phyloP scores from a whole-genome alignment of 1,284 basidiomycete genomes.

The Porphyrellus sp. region DNA sequence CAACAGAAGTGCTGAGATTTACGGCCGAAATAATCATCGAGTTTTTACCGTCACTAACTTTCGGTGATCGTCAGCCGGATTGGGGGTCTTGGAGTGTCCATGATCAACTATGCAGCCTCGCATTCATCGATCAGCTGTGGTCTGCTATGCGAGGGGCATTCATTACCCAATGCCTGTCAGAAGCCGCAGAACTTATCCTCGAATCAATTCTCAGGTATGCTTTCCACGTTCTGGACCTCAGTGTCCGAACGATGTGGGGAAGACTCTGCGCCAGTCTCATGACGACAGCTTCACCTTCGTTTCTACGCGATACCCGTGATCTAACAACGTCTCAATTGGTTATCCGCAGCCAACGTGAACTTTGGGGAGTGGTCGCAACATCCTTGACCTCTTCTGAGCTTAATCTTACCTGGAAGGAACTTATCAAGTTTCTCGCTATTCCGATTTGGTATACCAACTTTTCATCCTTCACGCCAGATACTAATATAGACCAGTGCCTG shows the following conservation, averaged over 20 bases:
- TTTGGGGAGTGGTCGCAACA: conserved; percentile 35
- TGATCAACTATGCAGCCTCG: conserved; percentile 39
- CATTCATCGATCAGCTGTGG: conserved; percentile 46
- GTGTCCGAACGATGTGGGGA: conserved; percentile 44
- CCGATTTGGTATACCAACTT: conserved; percentile 42
- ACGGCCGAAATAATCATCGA: conserved; percentile 23
- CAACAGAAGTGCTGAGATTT: conserved; percentile 32
- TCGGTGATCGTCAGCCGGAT: conserved; percentile 8
- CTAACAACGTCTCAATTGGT: conserved; percentile 12
- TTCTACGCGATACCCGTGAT: conserved; percentile 19
- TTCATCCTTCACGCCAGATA: conserved; percentile 1
- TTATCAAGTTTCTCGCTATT: conserved; percentile 43
- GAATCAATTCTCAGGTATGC: conserved; percentile 39
- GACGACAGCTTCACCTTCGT: conserved; percentile 24
- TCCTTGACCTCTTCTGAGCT: conserved; percentile 15
- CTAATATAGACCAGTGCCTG: conserved; percentile 37
- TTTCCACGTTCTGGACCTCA: conserved; percentile 38
- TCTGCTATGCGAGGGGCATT: conserved; percentile 47
- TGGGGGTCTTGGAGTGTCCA: conserved; percentile 30
- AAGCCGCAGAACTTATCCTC: conserved; percentile 44
- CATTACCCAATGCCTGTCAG: conserved; percentile 36
- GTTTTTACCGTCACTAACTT: conserved; percentile 23
- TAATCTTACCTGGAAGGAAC: conserved; percentile 36
- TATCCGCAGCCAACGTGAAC: conserved; percentile 26
- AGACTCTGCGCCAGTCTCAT: conserved; percentile 46